Conservation (phyloP, 2,329 filamentous ascomycete genomes). For the Cryphonectria naterciae region DNA sequence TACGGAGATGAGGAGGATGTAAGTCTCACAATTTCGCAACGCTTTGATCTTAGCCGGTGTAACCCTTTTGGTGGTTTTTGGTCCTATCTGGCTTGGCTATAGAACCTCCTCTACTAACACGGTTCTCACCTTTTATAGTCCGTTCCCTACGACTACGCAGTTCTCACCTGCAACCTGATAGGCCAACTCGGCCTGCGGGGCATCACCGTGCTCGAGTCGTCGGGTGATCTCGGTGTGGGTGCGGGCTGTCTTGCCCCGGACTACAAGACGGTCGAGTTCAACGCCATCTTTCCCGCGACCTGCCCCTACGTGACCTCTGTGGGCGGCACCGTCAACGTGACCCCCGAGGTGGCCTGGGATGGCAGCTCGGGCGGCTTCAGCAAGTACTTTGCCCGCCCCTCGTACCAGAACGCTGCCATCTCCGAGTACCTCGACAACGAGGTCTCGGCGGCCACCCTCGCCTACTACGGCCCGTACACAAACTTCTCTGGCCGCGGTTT, state of each 20-base stretch:
- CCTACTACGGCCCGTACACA: conserved; percentile 45
- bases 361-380: conserved; percentile 59
- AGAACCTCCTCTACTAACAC: neutral
- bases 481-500: conserved; percentile 36
- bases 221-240: conserved; percentile 58
- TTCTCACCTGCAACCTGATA: conserved; percentile 58
- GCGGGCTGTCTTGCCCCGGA: conserved; percentile 34
- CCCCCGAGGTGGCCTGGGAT: conserved; percentile 55
- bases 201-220: conserved; percentile 66
- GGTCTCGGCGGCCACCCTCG: conserved; percentile 41
- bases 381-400: conserved; percentile 48
- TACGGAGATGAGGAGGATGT: conserved; percentile 67
- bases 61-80: neutral
- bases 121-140: conserved; percentile 40
- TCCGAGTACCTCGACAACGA: conserved; percentile 48
- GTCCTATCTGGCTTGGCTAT: neutral
- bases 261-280: conserved; percentile 43
- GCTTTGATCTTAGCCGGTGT: neutral
- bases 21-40: neutral
- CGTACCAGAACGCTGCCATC: conserved; percentile 51
- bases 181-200: conserved; percentile 68
- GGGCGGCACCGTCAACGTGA: conserved; percentile 57
- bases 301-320: conserved; percentile 67
- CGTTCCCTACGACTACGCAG: conserved; percentile 62
- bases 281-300: conserved; percentile 43